Evolutionary conservation across 2,329 filamentous ascomycete genomes (phyloP), one percentile per base, ranked within the genome.

Genomic region (Epichloe brachyelytri): DNA sequence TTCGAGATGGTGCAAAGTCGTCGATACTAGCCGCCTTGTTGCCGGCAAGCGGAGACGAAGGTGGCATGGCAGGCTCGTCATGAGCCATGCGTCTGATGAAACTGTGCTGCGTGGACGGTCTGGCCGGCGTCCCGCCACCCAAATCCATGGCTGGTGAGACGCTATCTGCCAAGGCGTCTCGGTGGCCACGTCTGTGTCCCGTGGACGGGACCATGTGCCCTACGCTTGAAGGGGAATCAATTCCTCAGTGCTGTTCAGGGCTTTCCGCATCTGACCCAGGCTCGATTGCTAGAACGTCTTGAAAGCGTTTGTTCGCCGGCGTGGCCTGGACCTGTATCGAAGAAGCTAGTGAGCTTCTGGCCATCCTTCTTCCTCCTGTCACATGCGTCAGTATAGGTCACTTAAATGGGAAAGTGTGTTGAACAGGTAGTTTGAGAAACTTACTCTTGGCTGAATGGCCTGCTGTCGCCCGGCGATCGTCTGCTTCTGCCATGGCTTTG

Each of bases 401-500:
- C 22, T 15, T 3, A 19, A 33, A 26, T 11, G 33, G 7, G 2
- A 47, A 37, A n/a, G 3, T 43, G 33, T 39, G 15, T 19, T 14
- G 20, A 12, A 19, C 40, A 38, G 39, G 15, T 43, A 33, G 3
- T 14, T 14, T 14, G 30, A 11, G 39, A n/a, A 50, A 65, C 74
- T 65, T 68, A 80, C 78, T 82, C 60, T 64, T 69, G 2, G 60
- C 56, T 4, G 70, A 71, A 46, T 74, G 62, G 43, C 70, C 70
- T 4, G 70, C 70, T 15, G 70, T 71, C 5, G 72, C 69, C 50
- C 82, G 77, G 58, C 76, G 77, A 62, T 88, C 83, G 4, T 79
- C 76, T 26, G 79, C 82, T 56, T 87, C 84, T 3, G 77, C 79
- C 51, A 86, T 73, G 38, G 80, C 76, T 58, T 81, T 82, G 34